Conservation (phyloP, 2,329 filamentous ascomycete genomes). For the Fusarium phyllophilum region DNA sequence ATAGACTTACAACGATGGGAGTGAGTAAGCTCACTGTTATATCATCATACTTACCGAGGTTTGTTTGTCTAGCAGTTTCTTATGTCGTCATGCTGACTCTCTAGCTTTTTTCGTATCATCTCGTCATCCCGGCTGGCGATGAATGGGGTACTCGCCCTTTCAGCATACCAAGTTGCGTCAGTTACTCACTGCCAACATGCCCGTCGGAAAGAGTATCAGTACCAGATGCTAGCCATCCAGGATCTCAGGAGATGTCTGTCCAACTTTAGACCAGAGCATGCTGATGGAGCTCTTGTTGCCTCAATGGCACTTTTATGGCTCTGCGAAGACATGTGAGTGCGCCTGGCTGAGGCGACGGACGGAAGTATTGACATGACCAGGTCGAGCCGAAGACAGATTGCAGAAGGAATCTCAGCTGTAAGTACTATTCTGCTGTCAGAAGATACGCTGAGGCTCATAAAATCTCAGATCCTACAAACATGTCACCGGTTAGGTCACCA, state of each 20-base stretch:
- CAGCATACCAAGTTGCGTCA: slow-evolving; percentile 25
- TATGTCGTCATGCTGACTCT: not conserved
- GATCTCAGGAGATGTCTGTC: slow-evolving; percentile 12
- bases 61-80: not conserved
- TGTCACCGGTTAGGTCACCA: slow-evolving; percentile 7
- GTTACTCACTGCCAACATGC: slow-evolving; percentile 18
- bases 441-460: not conserved
- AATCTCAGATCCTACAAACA: not conserved
- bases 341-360: no score
- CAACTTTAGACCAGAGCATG: slow-evolving; percentile 12
- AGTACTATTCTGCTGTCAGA: not conserved
- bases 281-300: slow-evolving; percentile 23
- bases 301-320: slow-evolving; percentile 21
- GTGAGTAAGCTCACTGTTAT: slow-evolving; percentile 17
- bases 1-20: slow-evolving; percentile 23
- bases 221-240: slow-evolving; percentile 27
- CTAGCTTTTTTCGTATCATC: slow-evolving; percentile 21
- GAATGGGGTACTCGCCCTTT: slow-evolving; percentile 24
- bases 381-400: slow-evolving; percentile 16
- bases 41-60: slow-evolving; percentile 26
- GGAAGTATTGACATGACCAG: not conserved
- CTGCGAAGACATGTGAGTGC: slow-evolving; percentile 23
- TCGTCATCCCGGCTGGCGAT: slow-evolving; percentile 20
- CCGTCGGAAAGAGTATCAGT: slow-evolving; percentile 26
- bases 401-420: slow-evolving; percentile 20